phyloP scores from a whole-genome alignment of 345 rosid genomes.

The Isatis tinctoria region DNA sequence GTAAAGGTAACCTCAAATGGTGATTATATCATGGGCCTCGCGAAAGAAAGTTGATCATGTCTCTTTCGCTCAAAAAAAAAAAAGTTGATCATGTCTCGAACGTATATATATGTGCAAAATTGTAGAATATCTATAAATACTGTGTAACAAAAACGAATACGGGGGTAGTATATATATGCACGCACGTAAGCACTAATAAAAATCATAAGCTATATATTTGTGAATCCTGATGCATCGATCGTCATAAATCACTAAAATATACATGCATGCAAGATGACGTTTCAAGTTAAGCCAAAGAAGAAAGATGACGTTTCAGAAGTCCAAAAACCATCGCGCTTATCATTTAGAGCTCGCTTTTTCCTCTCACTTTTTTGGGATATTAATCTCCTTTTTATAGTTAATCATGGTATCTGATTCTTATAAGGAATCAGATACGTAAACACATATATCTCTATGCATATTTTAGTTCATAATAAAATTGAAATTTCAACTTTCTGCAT shows the following conservation, averaged over 20 bases:
- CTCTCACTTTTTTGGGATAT: not conserved
- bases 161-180: not conserved
- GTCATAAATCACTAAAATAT: not conserved
- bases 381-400: not conserved
- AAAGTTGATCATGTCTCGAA: conserved; percentile 9
- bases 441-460: not conserved
- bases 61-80: too few species aligned
- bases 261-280: not conserved
- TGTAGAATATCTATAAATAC: not conserved
- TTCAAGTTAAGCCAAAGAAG: not conserved
- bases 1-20: conserved; percentile 11
- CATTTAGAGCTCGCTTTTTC: not conserved
- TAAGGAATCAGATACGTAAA: not conserved
- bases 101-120: not conserved
- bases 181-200: conserved; percentile 2
- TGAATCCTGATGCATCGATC: not conserved
- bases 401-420: not conserved
- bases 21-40: not conserved
- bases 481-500: not conserved
- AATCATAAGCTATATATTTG: not conserved
- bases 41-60: conserved; percentile 13
- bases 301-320: conserved; percentile 1
- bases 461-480: not conserved
- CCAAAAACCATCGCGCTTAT: not conserved
- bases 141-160: not conserved